Conservation (phyloP, 495 filamentous ascomycete species). For the Hyaloscypha variabilis region DNA sequence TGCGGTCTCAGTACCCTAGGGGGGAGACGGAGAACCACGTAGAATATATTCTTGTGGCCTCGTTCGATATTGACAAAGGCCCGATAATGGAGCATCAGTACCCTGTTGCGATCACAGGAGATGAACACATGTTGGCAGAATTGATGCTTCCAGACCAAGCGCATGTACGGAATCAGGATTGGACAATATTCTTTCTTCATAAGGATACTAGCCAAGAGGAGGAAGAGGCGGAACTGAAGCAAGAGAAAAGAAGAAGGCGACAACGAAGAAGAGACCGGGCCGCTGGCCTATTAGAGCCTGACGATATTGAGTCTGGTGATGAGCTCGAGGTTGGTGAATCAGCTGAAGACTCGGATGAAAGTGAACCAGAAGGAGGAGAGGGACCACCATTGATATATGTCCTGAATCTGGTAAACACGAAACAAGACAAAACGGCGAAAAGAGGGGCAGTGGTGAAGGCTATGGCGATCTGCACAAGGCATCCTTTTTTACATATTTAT, state of each 20-base stretch:
- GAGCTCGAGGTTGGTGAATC: slow-evolving; percentile 55
- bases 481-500: slow-evolving; percentile 99
- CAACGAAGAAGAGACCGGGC: slow-evolving; percentile 47
- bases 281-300: slow-evolving; percentile 55
- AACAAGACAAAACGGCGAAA: slow-evolving; percentile 89
- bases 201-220: slow-evolving; percentile 86
- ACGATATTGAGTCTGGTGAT: slow-evolving; percentile 48
- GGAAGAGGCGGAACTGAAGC: slow-evolving; percentile 63
- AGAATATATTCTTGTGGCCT: slow-evolving; percentile 98
- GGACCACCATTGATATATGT: slow-evolving; percentile 97
- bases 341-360: slow-evolving; percentile 57
- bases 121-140: slow-evolving; percentile 96
- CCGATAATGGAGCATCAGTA: slow-evolving; percentile 99
- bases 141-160: slow-evolving; percentile 98
- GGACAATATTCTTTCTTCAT: slow-evolving; percentile 99
- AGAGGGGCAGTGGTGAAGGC: slow-evolving; percentile 95
- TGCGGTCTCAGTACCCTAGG: slow-evolving; percentile 86
- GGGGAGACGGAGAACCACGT: slow-evolving; percentile 87
- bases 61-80: slow-evolving; percentile 94
- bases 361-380: slow-evolving; percentile 67
- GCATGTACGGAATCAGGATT: slow-evolving; percentile 93
- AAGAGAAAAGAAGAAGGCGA: slow-evolving; percentile 50
- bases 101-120: slow-evolving; percentile 91
- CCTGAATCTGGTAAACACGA: slow-evolving; percentile 95
- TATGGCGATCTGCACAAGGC: slow-evolving; percentile 98